Base-by-base conservation (phyloP, 164 flowering plant species). In the Annona squamosa region DNA sequence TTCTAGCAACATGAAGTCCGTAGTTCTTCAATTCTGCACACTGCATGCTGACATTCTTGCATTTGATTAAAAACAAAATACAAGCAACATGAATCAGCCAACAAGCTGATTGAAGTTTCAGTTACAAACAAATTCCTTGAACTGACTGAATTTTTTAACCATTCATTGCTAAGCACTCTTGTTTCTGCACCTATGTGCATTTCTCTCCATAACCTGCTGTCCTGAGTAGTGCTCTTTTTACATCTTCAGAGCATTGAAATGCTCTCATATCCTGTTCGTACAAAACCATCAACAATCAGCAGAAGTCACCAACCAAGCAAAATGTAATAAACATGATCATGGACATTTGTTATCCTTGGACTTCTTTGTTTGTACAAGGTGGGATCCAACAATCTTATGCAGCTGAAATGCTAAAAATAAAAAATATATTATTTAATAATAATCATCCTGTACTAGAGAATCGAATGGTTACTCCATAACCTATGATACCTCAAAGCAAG, bases 171-270 rank as follows among this genome's bases (percentile, higher is more conserved):
- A 3, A 4, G 12, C 47, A 42, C 37, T 42, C 37, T 48, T 12
- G 48, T 41, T 37, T 48, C 57, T 61, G 64, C 77, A 68, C 65
- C 85, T 83, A 87, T 76, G 86, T 71, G 74, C 90, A 90, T 79
- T 84, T 86, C 77, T 94, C 98, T 78, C 93, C 97, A 82, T 90
- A 90, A 46, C 98, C 97, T 48, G 98, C 94, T 79, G 84, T 94
- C 75, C 85, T 86, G 71, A 90, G 84, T 17, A 94, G 76, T 73
- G 89, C 87, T 75, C 89, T 90, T 87, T 89, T 91, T 78, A 94
- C 84, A 56, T 94, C 94, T 78, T 90, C 94, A 52, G 86, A 73
- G 72, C 79, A 82, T 19, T 82, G 6, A 41, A 75, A 13, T 72
- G 68, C 65, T 69, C 82, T 87, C 56, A 83, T 81, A 81, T 89